phyloP scores from a whole-genome alignment of 2,329 filamentous ascomycete genomes.

The Fusarium tuaranense region DNA sequence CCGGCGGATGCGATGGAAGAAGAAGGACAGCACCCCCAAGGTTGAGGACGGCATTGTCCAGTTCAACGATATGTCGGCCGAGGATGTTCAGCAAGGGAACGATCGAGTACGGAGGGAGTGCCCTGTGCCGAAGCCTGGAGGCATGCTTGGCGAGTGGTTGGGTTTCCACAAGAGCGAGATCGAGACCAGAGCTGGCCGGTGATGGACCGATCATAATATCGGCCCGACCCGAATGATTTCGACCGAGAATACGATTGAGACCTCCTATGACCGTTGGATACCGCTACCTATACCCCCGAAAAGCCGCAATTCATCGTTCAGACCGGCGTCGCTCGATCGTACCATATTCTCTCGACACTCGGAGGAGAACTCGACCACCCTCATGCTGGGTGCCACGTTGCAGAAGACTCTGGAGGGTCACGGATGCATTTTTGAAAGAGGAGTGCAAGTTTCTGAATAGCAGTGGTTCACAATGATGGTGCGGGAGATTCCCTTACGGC shows the following conservation, averaged over 20 bases:
- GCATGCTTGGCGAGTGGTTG: conserved; percentile 79
- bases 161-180: conserved; percentile 68
- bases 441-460: neutral
- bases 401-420: neutral
- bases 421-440: neutral
- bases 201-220: conserved; percentile 32
- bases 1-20: conserved; percentile 58
- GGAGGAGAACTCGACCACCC: neutral
- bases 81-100: conserved; percentile 50
- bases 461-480: neutral
- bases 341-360: neutral
- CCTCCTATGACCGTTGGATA: neutral
- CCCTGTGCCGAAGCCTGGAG: conserved; percentile 90
- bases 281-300: neutral
- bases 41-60: conserved; percentile 61
- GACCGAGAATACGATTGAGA: neutral
- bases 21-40: conserved; percentile 51
- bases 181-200: conserved; percentile 39
- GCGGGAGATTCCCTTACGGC: neutral
- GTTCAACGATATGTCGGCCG: conserved; percentile 55
- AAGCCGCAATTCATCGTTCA: neutral
- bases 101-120: conserved; percentile 76
- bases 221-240: neutral
- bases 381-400: neutral
- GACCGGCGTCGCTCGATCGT: neutral